phyloP scores from a whole-genome alignment of 2,329 filamentous ascomycete species.

The Phoma sp. region DNA sequence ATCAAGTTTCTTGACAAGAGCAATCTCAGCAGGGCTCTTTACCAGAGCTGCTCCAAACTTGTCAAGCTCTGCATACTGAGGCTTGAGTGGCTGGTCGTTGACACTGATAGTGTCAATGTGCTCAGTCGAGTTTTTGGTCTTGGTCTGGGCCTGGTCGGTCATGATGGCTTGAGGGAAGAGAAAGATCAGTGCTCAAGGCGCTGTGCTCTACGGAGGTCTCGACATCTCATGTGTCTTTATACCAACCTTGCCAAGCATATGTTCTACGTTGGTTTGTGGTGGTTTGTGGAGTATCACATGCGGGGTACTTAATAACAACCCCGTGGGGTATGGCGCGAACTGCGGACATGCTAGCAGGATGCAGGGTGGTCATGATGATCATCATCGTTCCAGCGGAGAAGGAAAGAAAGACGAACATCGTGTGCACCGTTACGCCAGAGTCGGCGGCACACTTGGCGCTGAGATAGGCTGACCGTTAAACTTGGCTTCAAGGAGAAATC shows the following conservation, averaged over 20 bases:
- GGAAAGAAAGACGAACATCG: neutral
- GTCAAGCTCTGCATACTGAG: constrained; percentile 29
- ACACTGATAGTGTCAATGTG: constrained; percentile 23
- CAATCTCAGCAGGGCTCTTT: constrained; percentile 32
- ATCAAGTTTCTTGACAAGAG: constrained; percentile 36
- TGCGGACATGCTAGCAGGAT: constrained; percentile 10
- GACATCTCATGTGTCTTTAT: constrained; percentile 3
- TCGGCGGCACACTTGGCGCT: neutral
- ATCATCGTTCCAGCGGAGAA: constrained; percentile 11
- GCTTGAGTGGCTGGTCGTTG: constrained; percentile 15
- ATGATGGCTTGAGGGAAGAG: constrained; percentile 2
- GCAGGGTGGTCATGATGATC: constrained; percentile 11
- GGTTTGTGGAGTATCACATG: constrained; percentile 10
- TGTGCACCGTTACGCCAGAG: neutral
- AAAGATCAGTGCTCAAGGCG: neutral
- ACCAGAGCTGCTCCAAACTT: constrained; percentile 33
- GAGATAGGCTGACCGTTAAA: neutral
- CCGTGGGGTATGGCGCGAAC: constrained; percentile 7
- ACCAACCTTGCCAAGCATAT: constrained; percentile 14
- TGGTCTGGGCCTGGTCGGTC: constrained; percentile 6
- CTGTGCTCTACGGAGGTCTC: neutral
- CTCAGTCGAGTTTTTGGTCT: constrained; percentile 17
- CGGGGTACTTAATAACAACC: constrained; percentile 16
- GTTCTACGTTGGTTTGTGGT: constrained; percentile 1
- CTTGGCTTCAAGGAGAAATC: neutral